Evolutionary conservation across 352 stramenopile species (phyloP).

Genomic region (Globisporangium okanoganense): DNA sequence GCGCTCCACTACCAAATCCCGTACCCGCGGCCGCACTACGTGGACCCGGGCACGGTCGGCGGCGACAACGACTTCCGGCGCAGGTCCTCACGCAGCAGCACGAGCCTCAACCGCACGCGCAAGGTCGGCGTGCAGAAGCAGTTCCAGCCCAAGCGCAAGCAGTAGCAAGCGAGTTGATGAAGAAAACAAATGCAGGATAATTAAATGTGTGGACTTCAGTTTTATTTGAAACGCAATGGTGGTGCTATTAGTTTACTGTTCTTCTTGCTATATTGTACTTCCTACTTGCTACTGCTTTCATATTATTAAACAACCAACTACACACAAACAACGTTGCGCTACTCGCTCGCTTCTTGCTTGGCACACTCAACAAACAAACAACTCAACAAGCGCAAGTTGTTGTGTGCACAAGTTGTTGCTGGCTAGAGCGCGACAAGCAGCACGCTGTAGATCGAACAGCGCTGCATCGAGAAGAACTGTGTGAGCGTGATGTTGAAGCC

Average conservation of each 20-base stretch:
- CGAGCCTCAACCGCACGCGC: slow-evolving; percentile 34
- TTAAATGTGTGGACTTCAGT: background rate
- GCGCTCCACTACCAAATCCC: slow-evolving; percentile 84
- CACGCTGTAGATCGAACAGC: slow-evolving; percentile 74
- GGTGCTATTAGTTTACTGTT: background rate
- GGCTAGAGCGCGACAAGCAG: slow-evolving; percentile 51
- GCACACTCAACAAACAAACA: background rate
- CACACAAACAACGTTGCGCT: background rate
- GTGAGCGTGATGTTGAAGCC: slow-evolving; percentile 58
- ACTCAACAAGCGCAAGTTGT: background rate
- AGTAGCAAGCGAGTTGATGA: background rate
- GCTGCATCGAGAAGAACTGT: slow-evolving; percentile 59
- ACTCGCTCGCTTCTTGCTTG: background rate
- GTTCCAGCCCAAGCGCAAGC: slow-evolving; percentile 33
- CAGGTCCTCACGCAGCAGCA: slow-evolving; percentile 48
- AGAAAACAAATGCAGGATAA: slow-evolving; percentile 9
- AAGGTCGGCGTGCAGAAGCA: slow-evolving; percentile 42
- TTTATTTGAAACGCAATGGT: background rate
- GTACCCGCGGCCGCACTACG: slow-evolving; percentile 74
- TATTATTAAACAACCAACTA: slow-evolving; percentile 4
- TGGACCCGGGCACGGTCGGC: slow-evolving; percentile 71
- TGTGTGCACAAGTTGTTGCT: background rate
- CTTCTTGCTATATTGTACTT: slow-evolving; percentile 3
- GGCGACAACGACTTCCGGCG: slow-evolving; percentile 70
- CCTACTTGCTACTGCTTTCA: slow-evolving; percentile 8